Base-by-base conservation (phyloP, 2,329 filamentous ascomycete genomes). In the Drechmeria coniospora region DNA sequence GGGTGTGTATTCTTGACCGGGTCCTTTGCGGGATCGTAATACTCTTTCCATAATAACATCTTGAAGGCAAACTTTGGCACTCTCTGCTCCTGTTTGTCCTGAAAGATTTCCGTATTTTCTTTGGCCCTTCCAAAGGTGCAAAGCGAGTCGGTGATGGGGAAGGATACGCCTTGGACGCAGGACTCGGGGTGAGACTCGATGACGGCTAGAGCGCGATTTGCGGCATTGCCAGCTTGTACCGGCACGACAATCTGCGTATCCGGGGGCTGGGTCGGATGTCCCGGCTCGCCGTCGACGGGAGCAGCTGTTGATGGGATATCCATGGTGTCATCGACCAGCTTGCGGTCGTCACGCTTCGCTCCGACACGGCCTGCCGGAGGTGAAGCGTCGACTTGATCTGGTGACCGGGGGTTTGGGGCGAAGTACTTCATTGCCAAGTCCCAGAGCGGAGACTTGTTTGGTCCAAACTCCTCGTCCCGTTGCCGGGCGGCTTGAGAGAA, bases 61-160 rank as follows among this genome's bases (percentile, higher is more conserved):
- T 80, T 77, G 40, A 93, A 72, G 1, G 81, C 83, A 36, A 76
- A 75, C 45, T 87, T 87, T 1, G 86, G 82, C 20, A 95, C 71
- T 11, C 74, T 75, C 2, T 61, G 65, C 38, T 94, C 82, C 15
- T 57, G 54, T 17, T 51, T 56, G 26, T 74, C 59, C 1, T 65
- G 52, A 42, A 84, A 81, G 3, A 74, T 59, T 17, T 74, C 53
- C 0, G 78, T 87, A 41, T 83, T 86, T 13, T 65, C 59, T 1
- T 54, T 57, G 0, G 69, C 68, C 15, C 87, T 73, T 17, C 87
- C 87, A 74, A 83, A 95, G 0, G 75, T 78, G 0, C 76, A 72
- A 38, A 81, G 54, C 4, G 73, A 70, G 22, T 71, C 65, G 8
- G 71, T 70, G 10, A 94, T 57, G 19, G 65, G 64, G 18, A 92